Percentiles rank a stretch among this genome's conserved stretches.
phyloP scores from a whole-genome alignment of 768 basidiomycete genomes.

The Kwoniella dendrophila region DNA sequence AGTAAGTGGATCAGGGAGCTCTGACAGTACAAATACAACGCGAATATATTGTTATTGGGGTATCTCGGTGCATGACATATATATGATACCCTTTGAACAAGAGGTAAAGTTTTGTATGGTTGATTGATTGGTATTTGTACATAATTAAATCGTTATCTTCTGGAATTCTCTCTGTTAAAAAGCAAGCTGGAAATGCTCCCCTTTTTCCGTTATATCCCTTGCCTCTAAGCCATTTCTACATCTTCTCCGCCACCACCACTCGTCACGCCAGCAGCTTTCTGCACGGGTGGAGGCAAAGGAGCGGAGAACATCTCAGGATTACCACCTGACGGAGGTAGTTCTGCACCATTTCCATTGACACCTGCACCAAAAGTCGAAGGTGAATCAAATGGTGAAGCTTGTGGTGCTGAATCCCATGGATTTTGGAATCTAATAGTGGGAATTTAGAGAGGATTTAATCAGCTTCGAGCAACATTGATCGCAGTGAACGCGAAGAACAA shows the following conservation, averaged over 20 bases:
- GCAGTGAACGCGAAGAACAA: not conserved
- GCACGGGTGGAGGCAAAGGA: constrained; percentile 20
- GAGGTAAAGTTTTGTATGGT: too few species aligned
- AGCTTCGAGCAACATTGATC: not conserved
- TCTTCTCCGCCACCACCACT: constrained; percentile 1
- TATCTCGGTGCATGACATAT: too few species aligned
- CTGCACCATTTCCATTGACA: constrained; percentile 1
- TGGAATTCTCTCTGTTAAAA: too few species aligned
- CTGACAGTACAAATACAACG: too few species aligned
- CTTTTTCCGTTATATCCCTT: too few species aligned
- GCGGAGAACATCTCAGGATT: constrained; percentile 22
- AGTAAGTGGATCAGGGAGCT: too few species aligned
- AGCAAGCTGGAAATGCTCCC: too few species aligned
- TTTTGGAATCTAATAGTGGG: constrained; percentile 42
- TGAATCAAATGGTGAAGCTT: constrained; percentile 17
- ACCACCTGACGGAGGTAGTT: constrained; percentile 17
- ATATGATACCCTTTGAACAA: too few species aligned
- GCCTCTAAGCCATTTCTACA: constrained; percentile 15
- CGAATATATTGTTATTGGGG: too few species aligned
- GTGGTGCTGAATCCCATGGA: constrained; percentile 41
- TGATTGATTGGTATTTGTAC: too few species aligned
- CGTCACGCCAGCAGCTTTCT: constrained; percentile 9
- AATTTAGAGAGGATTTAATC: not conserved
- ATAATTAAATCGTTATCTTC: too few species aligned
- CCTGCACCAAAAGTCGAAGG: not conserved